Percentiles rank a stretch among this genome's conserved stretches.
Evolutionary conservation across 352 stramenopile genomes (phyloP).

Genomic region (Lagenidium giganteum): DNA sequence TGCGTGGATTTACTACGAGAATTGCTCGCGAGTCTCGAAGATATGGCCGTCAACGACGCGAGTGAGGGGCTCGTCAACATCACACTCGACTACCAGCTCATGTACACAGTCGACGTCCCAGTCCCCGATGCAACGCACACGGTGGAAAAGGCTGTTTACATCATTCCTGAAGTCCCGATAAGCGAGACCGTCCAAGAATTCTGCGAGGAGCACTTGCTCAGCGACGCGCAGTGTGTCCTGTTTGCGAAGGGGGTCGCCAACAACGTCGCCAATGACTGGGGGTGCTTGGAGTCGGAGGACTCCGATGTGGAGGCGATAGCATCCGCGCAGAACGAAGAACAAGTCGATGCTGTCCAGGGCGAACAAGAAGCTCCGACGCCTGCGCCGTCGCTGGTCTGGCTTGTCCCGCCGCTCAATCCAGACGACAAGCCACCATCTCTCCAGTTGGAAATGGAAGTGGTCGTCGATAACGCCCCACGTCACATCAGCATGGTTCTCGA

Average conservation of each 20-base stretch:
- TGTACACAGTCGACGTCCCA: constrained; percentile 28
- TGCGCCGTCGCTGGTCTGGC: too few species aligned
- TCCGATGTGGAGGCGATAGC: neutral
- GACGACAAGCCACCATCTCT: too few species aligned
- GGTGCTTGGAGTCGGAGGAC: constrained; percentile 40
- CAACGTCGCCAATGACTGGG: constrained; percentile 38
- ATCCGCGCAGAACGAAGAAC: neutral
- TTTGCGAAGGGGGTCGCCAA: constrained; percentile 2
- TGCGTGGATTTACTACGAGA: constrained; percentile 13
- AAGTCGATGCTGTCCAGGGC: neutral
- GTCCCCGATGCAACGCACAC: neutral
- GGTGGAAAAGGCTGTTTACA: constrained; percentile 9
- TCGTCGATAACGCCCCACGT: too few species aligned
- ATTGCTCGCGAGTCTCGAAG: constrained; percentile 26
- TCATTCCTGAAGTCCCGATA: constrained; percentile 29
- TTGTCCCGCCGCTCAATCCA: too few species aligned
- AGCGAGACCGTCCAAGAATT: constrained; percentile 24
- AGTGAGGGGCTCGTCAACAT: constrained; percentile 51
- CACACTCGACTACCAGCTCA: constrained; percentile 44
- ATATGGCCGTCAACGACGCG: constrained; percentile 38
- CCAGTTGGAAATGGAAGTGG: too few species aligned
- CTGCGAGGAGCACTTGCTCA: constrained; percentile 20
- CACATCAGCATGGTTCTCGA: constrained; percentile 1
- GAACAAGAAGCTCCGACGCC: too few species aligned
- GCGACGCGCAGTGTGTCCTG: constrained; percentile 8